phyloP scores from a whole-genome alignment of 2,329 filamentous ascomycete species.

The Penicillium sp. region DNA sequence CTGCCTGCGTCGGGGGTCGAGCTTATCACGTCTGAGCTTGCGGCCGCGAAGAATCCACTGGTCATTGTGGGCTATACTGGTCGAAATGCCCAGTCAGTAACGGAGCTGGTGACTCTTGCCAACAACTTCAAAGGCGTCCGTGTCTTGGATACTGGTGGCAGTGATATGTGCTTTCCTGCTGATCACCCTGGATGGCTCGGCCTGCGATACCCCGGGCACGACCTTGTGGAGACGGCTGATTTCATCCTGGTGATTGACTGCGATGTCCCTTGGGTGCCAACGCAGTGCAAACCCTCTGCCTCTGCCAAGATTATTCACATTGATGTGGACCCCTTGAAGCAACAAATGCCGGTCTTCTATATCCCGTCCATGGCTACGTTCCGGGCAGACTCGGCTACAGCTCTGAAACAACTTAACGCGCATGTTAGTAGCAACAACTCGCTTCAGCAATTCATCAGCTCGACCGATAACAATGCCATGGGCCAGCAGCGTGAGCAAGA shows the following conservation, averaged over 20 bases:
- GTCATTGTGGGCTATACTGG: constrained; percentile 55
- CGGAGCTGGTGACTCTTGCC: constrained; percentile 49
- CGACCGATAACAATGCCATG: constrained; percentile 46
- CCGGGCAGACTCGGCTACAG: constrained; percentile 63
- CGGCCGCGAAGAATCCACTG: constrained; percentile 50
- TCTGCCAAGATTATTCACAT: constrained; percentile 64
- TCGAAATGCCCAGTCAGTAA: constrained; percentile 46
- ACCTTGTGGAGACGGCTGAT: constrained; percentile 74
- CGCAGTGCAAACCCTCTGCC: constrained; percentile 62
- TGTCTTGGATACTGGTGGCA: constrained; percentile 55
- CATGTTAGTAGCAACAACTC: constrained; percentile 55
- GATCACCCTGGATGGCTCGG: constrained; percentile 63
- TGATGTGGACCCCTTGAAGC: constrained; percentile 68
- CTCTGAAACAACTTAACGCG: constrained; percentile 69
- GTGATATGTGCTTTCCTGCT: constrained; percentile 54
- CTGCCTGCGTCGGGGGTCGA: constrained; percentile 52
- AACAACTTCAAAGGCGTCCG: constrained; percentile 51
- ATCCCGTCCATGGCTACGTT: constrained; percentile 66
- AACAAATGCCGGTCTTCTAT: constrained; percentile 74
- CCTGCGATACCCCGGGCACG: constrained; percentile 71
- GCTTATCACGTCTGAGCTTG: constrained; percentile 46
- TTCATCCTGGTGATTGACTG: constrained; percentile 84
- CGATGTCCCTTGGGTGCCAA: constrained; percentile 93
- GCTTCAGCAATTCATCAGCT: constrained; percentile 47
- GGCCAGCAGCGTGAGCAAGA: constrained; percentile 59